Evolutionary conservation across 345 rosid genomes (phyloP), one percentile per base, ranked within the genome.

Genomic region (Boechera retrofracta): DNA sequence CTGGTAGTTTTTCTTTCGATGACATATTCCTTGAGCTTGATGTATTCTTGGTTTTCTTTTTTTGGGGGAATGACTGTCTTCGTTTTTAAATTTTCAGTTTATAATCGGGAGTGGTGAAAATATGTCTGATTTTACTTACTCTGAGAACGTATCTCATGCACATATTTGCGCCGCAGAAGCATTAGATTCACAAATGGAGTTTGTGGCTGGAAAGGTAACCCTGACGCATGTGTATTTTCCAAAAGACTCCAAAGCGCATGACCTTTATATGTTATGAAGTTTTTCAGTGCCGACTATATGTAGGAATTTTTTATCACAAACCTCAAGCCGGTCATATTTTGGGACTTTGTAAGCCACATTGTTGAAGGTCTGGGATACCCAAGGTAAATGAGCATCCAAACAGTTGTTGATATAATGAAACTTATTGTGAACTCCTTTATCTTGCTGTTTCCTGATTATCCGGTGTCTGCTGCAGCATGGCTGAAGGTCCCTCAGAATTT

Each of bases 121-220:
- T 82, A 73, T 86, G 88, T 88, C 91, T 0, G 98, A 94, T 85
- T 94, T 94, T 76, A 94, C 92, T 67, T 94, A 85, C 84, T 83
- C 68, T 69, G 98, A 94, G 85, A 94, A 94, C 81, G 96, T 87
- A 72, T 81, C 84, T 68, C 97, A 88, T 86, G 97, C 98, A 54
- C 89, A 89, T 80, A 79, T 94, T 49, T 89, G 96, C 69, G 94
- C 96, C 7, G 85, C 77, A 52, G 88, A 88, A 84, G 89, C 98
- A 78, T 69, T 94, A 81, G 93, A 86, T 82, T 82, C 90, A 44
- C 85, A 75, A 61, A 80, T 68, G 72, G 83, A 89, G 53, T 83
- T 77, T 81, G 95, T 92, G 60, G 95, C 97, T n/a, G 98, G 98
- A 79, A 94, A 89, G 98, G 98, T 94, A 83, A 38, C 57, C 80